These are phyloP conservation scores for Coemansia sp. DNA, from an alignment of 192 early-diverging fungal genomes.

Conservation along the genomic window DNA sequence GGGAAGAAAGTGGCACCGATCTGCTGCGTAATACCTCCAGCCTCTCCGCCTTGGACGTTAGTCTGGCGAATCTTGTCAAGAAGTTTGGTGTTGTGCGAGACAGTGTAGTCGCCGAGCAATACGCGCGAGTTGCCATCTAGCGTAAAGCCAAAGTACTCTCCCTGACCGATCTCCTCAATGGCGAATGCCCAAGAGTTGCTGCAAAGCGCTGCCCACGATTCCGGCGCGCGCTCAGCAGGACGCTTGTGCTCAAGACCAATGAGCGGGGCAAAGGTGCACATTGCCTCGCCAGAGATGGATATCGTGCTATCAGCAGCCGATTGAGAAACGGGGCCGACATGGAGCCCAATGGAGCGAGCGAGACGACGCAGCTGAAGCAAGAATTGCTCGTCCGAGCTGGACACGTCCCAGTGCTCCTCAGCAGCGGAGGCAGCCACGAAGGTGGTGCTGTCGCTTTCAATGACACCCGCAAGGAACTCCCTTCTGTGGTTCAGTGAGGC, in stretches of 20 bases:
- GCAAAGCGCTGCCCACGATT: slow-evolving; percentile 9
- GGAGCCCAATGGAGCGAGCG: slow-evolving; percentile 39
- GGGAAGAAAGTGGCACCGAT: slow-evolving; percentile 99
- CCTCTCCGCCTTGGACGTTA: slow-evolving; percentile 99
- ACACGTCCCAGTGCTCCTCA: slow-evolving; percentile 23
- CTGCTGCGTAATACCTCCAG: slow-evolving; percentile 99
- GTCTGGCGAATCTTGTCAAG: slow-evolving; percentile 99
- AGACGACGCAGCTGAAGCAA: slow-evolving; percentile 25
- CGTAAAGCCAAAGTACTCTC: slow-evolving; percentile 60
- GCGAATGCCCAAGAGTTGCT: slow-evolving; percentile 45
- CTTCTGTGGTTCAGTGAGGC: slow-evolving; percentile 28
- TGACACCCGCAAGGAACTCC: slow-evolving; percentile 44
- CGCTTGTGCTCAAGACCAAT: slow-evolving; percentile 20
- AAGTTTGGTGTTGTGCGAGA: slow-evolving; percentile 86
- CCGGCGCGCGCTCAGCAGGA: background rate
- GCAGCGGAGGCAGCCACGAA: background rate
- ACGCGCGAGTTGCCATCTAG: slow-evolving; percentile 62
- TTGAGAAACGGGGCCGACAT: slow-evolving; percentile 21
- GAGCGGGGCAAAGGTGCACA: slow-evolving; percentile 15
- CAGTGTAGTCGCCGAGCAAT: slow-evolving; percentile 55
- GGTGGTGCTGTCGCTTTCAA: slow-evolving; percentile 19
- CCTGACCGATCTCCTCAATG: slow-evolving; percentile 38
- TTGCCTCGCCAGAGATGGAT: slow-evolving; percentile 22
- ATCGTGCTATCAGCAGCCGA: slow-evolving; percentile 1
- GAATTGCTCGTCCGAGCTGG: slow-evolving; percentile 3